phyloP scores from a whole-genome alignment of 2,329 filamentous ascomycete species.

The Chaetomiaceae sp. region DNA sequence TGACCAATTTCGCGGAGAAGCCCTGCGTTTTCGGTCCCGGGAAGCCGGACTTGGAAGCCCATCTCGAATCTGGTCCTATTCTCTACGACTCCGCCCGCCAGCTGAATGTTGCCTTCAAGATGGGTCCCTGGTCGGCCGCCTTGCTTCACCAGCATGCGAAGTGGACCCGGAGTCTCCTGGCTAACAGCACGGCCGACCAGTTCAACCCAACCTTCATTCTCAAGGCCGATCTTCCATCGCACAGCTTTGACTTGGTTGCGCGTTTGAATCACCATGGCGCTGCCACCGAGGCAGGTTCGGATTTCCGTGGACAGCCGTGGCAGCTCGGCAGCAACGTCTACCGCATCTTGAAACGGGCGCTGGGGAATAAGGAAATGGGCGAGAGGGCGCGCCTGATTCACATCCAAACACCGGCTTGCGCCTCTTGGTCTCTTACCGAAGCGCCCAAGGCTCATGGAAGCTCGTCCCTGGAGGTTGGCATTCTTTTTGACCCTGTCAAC shows the following conservation, averaged over 20 bases:
- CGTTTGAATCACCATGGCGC: conserved; percentile 26
- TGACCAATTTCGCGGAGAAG: conserved; percentile 65
- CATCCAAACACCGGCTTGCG: conserved; percentile 40
- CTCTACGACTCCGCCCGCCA: conserved; percentile 71
- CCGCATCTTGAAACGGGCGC: conserved; percentile 60
- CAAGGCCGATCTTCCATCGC: conserved; percentile 49
- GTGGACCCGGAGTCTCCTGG: conserved; percentile 68
- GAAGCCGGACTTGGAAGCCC: conserved; percentile 37
- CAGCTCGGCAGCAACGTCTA: conserved; percentile 56
- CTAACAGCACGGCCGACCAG: conserved; percentile 68
- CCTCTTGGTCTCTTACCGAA: conserved; percentile 45
- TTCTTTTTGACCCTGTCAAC: conserved; percentile 69
- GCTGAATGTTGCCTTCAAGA: conserved; percentile 85
- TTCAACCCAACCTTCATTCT: conserved; percentile 82
- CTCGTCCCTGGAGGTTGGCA: conserved; percentile 51
- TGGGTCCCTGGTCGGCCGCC: conserved; percentile 77
- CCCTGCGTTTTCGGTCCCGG: conserved; percentile 52
- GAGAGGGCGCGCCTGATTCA: conserved; percentile 68
- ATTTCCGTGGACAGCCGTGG: conserved; percentile 41
- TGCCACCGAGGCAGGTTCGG: conserved; percentile 9
- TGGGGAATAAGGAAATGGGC: conserved; percentile 71
- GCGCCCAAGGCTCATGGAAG: conserved; percentile 27
- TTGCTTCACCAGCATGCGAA: conserved; percentile 70
- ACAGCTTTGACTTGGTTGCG: conserved; percentile 50
- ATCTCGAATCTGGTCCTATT: conserved; percentile 54